Conservation (phyloP, 106 monocot genomes). For the Allium sativum region DNA sequence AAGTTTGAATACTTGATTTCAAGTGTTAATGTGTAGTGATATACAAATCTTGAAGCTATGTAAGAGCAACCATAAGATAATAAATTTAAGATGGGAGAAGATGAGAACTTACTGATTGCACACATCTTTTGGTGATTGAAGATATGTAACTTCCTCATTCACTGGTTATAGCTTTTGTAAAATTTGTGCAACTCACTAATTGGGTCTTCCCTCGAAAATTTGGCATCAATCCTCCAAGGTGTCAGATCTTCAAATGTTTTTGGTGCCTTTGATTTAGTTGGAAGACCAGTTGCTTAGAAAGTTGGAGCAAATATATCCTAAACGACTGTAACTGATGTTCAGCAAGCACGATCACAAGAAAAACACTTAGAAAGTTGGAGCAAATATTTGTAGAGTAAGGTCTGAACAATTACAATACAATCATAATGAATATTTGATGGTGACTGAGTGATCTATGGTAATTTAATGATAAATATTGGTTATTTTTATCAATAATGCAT, state of each 20-base stretch:
- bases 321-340: too few relatives aligned
- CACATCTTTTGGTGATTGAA: slow-evolving; percentile 89
- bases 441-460: background rate
- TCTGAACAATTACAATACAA: background rate
- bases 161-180: slow-evolving; percentile 70
- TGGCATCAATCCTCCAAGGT: slow-evolving; percentile 40
- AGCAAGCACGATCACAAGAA: too few relatives aligned
- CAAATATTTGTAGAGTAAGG: slow-evolving; percentile 15
- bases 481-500: too few relatives aligned
- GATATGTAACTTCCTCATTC: slow-evolving; percentile 83
- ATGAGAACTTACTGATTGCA: slow-evolving; percentile 56
- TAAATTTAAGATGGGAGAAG: background rate
- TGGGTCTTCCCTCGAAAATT: slow-evolving; percentile 49
- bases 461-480: too few relatives aligned
- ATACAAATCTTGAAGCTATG: too few relatives aligned
- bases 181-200: slow-evolving; percentile 64
- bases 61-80: too few relatives aligned
- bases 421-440: background rate
- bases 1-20: background rate
- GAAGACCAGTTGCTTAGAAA: slow-evolving; percentile 37
- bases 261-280: slow-evolving; percentile 61
- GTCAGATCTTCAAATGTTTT: slow-evolving; percentile 31
- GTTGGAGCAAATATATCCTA: too few relatives aligned
- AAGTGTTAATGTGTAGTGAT: background rate
- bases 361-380: too few relatives aligned